Conservation (phyloP, 2,329 filamentous ascomycete species). For the Grosmannia serpens region DNA sequence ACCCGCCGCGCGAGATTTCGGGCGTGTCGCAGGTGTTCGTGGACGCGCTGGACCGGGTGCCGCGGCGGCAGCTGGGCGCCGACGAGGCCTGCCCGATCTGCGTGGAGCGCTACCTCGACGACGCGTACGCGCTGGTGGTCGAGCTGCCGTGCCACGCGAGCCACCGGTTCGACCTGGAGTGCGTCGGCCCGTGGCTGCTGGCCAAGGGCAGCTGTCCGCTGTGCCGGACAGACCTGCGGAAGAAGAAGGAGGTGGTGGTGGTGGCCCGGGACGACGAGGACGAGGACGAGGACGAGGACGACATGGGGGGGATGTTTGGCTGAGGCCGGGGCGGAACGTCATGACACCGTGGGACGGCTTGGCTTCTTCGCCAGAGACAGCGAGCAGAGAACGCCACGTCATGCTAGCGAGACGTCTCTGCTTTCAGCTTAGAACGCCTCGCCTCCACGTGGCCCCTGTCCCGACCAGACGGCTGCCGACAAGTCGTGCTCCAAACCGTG, state of each 20-base stretch:
- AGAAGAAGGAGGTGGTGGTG: slow-evolving; percentile 37
- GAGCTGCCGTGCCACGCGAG: slow-evolving; percentile 48
- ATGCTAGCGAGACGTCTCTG: neutral
- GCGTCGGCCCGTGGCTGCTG: slow-evolving; percentile 52
- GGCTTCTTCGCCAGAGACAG: too few relatives aligned
- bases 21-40: slow-evolving; percentile 50
- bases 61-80: slow-evolving; percentile 32
- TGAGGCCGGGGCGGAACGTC: too few relatives aligned
- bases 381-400: too few relatives aligned
- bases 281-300: slow-evolving; percentile 43
- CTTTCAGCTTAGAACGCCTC: neutral
- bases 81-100: slow-evolving; percentile 53
- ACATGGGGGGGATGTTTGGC: slow-evolving; percentile 13
- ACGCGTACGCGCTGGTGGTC: slow-evolving; percentile 51
- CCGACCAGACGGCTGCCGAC: neutral
- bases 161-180: slow-evolving; percentile 56
- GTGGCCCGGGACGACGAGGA: slow-evolving; percentile 33
- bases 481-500: neutral
- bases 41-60: slow-evolving; percentile 47
- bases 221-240: slow-evolving; percentile 47
- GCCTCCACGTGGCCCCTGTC: neutral
- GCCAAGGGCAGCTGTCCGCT: slow-evolving; percentile 54
- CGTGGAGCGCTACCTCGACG: slow-evolving; percentile 49
- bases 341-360: neutral
- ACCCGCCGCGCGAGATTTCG: slow-evolving; percentile 37